A percentile compares a stretch with the other conserved stretches of the same genome.
Conservation (phyloP, 2,329 filamentous ascomycete species). For the Xylariaceae sp. region DNA sequence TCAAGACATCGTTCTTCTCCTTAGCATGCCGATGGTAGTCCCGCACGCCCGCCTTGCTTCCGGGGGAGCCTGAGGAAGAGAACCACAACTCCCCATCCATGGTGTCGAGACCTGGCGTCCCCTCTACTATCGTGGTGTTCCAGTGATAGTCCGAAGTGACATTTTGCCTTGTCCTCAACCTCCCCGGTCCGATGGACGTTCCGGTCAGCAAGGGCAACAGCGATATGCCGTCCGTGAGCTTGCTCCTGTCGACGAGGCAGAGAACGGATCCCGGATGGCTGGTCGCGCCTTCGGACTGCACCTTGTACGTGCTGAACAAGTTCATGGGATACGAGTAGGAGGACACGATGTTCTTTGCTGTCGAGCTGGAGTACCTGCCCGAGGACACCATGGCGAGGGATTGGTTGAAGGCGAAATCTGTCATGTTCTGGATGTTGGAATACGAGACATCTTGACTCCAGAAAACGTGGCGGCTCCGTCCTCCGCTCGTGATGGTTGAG, state of each 20-base stretch:
- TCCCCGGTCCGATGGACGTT: slow-evolving; percentile 16
- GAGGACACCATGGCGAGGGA: slow-evolving; percentile 26
- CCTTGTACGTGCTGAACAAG: slow-evolving; percentile 29
- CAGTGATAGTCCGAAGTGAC: slow-evolving; percentile 30
- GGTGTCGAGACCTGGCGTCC: slow-evolving; percentile 23
- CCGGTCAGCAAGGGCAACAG: slow-evolving; percentile 22
- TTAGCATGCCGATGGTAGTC: slow-evolving; percentile 22
- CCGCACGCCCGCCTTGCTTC: slow-evolving; percentile 13
- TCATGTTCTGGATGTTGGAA: slow-evolving; percentile 31
- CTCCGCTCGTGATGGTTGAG: slow-evolving; percentile 23
- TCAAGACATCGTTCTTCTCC: slow-evolving; percentile 23
- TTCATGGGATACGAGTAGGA: slow-evolving; percentile 29
- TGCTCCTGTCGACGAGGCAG: slow-evolving; percentile 27
- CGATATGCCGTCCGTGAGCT: slow-evolving; percentile 22
- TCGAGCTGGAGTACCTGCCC: slow-evolving; percentile 23
- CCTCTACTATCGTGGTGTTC: slow-evolving; percentile 30
- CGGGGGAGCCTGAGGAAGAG: slow-evolving; percentile 21
- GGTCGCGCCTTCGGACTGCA: slow-evolving; percentile 22
- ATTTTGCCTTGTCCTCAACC: slow-evolving; percentile 25
- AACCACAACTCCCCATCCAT: slow-evolving; percentile 28
- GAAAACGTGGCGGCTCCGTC: slow-evolving; percentile 14
- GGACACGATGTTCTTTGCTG: slow-evolving; percentile 19
- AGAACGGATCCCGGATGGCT: slow-evolving; percentile 29
- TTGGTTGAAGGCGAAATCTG: slow-evolving; percentile 27
- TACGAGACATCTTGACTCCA: slow-evolving; percentile 28